These are phyloP conservation scores for Apium graveolens DNA, from an alignment of 129 eudicot genomes.

Conservation along the genomic window DNA sequence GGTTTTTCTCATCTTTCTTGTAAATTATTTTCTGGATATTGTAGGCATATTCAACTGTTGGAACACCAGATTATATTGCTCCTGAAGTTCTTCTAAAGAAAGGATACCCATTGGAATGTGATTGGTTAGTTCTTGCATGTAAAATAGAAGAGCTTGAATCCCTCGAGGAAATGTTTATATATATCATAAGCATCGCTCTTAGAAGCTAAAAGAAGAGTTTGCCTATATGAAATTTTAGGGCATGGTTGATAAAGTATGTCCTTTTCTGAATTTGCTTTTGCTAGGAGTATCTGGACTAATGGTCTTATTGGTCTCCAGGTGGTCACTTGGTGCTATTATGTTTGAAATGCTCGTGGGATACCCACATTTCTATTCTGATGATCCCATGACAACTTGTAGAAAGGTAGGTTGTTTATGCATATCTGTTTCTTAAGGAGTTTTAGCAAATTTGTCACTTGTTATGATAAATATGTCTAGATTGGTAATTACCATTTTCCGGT, in stretches of 20 bases:
- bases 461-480: too few species aligned
- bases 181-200: neutral
- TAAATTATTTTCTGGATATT: neutral
- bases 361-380: slow-evolving; percentile 98
- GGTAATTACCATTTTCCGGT: too few species aligned
- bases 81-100: slow-evolving; percentile 14
- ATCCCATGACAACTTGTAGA: slow-evolving; percentile 96
- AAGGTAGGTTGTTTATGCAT: slow-evolving; percentile 40
- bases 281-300: neutral
- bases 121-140: slow-evolving; percentile 9
- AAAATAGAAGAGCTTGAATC: neutral
- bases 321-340: slow-evolving; percentile 99
- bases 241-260: neutral
- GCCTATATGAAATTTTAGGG: neutral
- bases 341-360: slow-evolving; percentile 97
- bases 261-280: neutral
- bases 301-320: slow-evolving; percentile 46
- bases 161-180: neutral
- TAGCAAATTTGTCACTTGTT: neutral
- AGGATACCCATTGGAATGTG: slow-evolving; percentile 11
- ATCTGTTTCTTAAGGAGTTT: neutral
- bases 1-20: neutral
- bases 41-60: slow-evolving; percentile 15
- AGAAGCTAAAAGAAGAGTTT: neutral
- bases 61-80: slow-evolving; percentile 14